Percentiles rank a stretch among this genome's conserved stretches.
Conservation (phyloP, 805 yeast genomes). For the Candida pseudofarinosa region DNA sequence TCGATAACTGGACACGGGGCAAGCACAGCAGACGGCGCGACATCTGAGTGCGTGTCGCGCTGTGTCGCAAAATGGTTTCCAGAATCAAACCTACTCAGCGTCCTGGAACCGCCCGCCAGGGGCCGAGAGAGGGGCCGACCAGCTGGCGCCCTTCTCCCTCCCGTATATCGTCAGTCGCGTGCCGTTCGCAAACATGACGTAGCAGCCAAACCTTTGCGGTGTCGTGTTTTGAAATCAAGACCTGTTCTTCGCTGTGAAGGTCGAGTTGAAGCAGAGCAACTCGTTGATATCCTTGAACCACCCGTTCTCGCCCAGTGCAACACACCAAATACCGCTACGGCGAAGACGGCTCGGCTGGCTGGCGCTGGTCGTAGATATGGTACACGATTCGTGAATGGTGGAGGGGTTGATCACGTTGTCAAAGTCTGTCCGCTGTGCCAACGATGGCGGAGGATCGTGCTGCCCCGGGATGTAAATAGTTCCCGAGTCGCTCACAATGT, state of each 20-base stretch:
- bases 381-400: neutral
- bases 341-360: neutral
- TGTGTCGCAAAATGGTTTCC: too few species aligned
- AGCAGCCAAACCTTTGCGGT: too few species aligned
- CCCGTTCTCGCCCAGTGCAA: conserved; percentile 76
- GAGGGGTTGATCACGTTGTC: conserved; percentile 11
- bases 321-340: conserved; percentile 76
- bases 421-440: conserved; percentile 12
- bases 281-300: conserved; percentile 92
- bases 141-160: too few species aligned
- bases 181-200: too few species aligned
- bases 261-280: conserved; percentile 80
- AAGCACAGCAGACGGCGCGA: too few species aligned
- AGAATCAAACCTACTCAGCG: too few species aligned
- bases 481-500: conserved; percentile 62
- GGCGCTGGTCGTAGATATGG: neutral
- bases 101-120: too few species aligned
- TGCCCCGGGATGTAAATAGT: conserved; percentile 52
- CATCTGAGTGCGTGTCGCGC: too few species aligned
- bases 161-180: too few species aligned
- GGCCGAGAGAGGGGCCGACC: too few species aligned
- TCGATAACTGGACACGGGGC: too few species aligned
- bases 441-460: conserved; percentile 35
- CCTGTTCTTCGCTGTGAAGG: conserved; percentile 46
- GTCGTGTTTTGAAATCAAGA: too few species aligned